phyloP scores from a whole-genome alignment of 495 filamentous ascomycete genomes.

The Cercophora newfieldiana region DNA sequence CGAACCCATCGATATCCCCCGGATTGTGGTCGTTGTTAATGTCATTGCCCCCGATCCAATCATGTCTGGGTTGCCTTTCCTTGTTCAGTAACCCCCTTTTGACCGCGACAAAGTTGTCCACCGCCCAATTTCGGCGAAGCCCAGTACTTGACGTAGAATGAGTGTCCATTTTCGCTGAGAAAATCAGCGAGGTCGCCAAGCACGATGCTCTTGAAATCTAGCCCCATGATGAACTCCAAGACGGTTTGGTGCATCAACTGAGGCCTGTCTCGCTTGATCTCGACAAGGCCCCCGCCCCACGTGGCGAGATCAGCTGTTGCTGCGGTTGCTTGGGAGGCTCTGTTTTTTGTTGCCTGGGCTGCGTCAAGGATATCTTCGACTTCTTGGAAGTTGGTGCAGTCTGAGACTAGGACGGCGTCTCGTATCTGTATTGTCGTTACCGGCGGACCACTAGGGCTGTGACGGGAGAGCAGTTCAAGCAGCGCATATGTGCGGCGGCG shows the following conservation, averaged over 20 bases:
- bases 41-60: too few relatives aligned
- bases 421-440: neutral
- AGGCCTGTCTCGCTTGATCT: neutral
- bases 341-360: neutral
- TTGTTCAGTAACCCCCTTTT: neutral
- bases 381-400: neutral
- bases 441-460: neutral
- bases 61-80: too few relatives aligned
- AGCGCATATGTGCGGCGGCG: neutral
- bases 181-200: neutral
- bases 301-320: neutral
- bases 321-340: too few relatives aligned
- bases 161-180: neutral
- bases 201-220: neutral
- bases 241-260: constrained; percentile 5
- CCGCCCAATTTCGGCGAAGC: neutral
- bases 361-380: neutral
- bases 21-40: too few relatives aligned
- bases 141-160: neutral
- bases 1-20: too few relatives aligned
- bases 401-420: neutral
- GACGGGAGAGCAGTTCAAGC: neutral
- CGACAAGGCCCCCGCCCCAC: neutral
- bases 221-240: neutral
- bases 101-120: neutral